Conservation (phyloP, 2,329 filamentous ascomycete genomes). For the Aschersonia sp. region DNA sequence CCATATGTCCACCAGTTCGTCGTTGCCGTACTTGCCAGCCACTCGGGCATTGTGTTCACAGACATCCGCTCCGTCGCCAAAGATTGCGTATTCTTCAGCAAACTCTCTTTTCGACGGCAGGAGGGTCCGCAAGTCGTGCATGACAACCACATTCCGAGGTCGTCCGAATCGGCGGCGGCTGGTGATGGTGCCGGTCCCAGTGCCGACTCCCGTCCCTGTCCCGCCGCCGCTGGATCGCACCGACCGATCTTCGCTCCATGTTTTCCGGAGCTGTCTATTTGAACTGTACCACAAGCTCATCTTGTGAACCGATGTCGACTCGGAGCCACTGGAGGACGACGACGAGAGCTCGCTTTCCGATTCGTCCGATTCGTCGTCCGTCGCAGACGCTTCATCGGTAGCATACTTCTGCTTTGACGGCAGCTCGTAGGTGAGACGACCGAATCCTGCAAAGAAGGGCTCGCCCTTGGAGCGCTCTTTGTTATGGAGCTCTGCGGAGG, state of each 20-base stretch:
- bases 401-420: constrained; percentile 30
- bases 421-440: constrained; percentile 35
- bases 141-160: constrained; percentile 56
- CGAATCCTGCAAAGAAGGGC: constrained; percentile 42
- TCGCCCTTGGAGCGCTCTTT: constrained; percentile 37
- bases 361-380: constrained; percentile 35
- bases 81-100: constrained; percentile 68
- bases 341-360: constrained; percentile 32
- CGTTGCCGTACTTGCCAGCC: constrained; percentile 54
- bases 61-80: constrained; percentile 66
- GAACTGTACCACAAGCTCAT: constrained; percentile 42
- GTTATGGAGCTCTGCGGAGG: constrained; percentile 27
- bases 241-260: constrained; percentile 42
- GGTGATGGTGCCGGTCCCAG: constrained; percentile 27
- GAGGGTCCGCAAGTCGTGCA: constrained; percentile 54
- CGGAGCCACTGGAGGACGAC: constrained; percentile 43
- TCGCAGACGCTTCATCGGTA: constrained; percentile 34
- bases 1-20: constrained; percentile 73
- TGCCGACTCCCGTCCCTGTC: constrained; percentile 33
- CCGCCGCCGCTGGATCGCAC: constrained; percentile 45
- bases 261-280: constrained; percentile 34
- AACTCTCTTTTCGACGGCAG: constrained; percentile 69
- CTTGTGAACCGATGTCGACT: constrained; percentile 47
- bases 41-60: constrained; percentile 74
- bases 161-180: constrained; percentile 25